These are phyloP conservation scores for Chaetomium olivaceum DNA, from an alignment of 2,329 filamentous ascomycete species.

Conservation along the genomic window DNA sequence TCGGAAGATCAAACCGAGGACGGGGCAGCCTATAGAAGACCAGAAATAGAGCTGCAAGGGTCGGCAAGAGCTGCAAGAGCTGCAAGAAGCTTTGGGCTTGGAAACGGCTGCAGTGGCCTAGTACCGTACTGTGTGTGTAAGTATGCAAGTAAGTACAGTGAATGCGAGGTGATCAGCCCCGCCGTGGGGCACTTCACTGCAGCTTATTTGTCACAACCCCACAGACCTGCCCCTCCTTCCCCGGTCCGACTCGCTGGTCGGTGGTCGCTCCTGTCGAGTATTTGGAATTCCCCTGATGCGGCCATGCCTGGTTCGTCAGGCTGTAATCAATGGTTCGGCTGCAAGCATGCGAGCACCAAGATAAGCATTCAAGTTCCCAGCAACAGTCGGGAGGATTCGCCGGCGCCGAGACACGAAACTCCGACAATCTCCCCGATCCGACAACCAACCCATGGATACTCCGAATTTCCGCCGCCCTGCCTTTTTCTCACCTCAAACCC, in stretches of 20 bases:
- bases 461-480: background rate
- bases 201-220: slow-evolving; percentile 16
- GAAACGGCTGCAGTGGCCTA: background rate
- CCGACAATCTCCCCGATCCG: background rate
- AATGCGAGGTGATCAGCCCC: background rate
- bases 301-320: slow-evolving; percentile 1
- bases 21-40: background rate
- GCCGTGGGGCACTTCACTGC: slow-evolving; percentile 11
- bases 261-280: background rate
- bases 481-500: background rate
- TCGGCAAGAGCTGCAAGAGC: background rate
- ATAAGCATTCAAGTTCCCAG: too few species aligned
- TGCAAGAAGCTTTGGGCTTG: background rate
- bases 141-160: too few species aligned
- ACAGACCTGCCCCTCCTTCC: slow-evolving; percentile 5
- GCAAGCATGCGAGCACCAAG: too few species aligned
- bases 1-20: slow-evolving; percentile 6
- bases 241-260: background rate
- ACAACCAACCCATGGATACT: background rate
- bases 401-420: background rate
- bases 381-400: background rate
- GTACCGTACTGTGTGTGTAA: too few species aligned
- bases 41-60: background rate
- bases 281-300: slow-evolving; percentile 21
- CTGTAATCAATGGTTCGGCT: background rate